Base-by-base conservation (phyloP, 176 grass and related monocot genomes). In the Cenchrus purpureus region DNA sequence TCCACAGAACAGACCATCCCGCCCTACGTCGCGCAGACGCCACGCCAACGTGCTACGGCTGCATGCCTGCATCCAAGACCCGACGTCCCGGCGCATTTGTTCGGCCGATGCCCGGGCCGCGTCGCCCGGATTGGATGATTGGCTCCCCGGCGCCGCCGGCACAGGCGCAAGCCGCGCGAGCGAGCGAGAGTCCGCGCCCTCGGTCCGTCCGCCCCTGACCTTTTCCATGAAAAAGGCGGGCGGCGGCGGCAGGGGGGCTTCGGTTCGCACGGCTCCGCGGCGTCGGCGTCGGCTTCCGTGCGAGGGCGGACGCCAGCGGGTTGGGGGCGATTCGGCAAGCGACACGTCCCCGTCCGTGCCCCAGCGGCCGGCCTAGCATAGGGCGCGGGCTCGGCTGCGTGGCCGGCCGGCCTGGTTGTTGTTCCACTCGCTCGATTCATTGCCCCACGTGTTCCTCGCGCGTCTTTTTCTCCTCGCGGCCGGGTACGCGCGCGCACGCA, bases 401-500 rank as follows among this genome's bases (percentile, higher is more conserved):
- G 44, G 8, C 72, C 14, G 4, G 40, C 20, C 72, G 72, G 51
- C 34, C 37, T 40, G 37, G 37, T 40, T 20, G 37, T 40, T 20
- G 74, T 8, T 56, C 65, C 20, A 56, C 50, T 28, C 50, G n/a
- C 49, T 11, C 11, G 49, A 54, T 16, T 15, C 32, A 32, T 64
- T 29, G 14, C 83, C 83, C 48, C 88, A 82, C 88, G 88, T 90
- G 83, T 78, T 90, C 78, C 88, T 78, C 7, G 88, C 28, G 29
- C 7, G 29, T 4, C 31, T 44, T 31, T 43, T 8, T 10, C n/a
- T 0, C 44, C 15, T 16, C 61, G 31, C 28, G 12, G 13, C 28
- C 72, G 46, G 32, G 63, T 8, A 43, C 76, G 87, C 25, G 68
- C 81, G 50, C 49, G 37, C 54, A 54, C 63, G 53, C 66, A 29